A percentile compares a stretch with the other conserved stretches of the same genome.
phyloP scores from a whole-genome alignment of 2,329 filamentous ascomycete species.

The Basipetospora chlamydospora region DNA sequence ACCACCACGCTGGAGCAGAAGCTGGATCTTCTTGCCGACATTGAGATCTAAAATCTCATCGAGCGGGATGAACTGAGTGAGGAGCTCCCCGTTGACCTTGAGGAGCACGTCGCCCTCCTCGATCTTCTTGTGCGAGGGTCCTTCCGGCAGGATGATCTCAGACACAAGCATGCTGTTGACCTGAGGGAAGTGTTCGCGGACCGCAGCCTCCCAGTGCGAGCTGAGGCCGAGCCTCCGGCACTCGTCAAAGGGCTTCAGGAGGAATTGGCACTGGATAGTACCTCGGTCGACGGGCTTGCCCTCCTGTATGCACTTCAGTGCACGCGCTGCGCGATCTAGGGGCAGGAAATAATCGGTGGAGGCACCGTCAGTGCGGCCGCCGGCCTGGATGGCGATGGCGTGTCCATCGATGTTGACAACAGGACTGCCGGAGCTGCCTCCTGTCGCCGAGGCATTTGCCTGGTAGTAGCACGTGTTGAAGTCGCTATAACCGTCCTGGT shows the following conservation, averaged over 20 bases:
- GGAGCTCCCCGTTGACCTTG: slow-evolving; percentile 82
- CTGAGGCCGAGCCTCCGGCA: slow-evolving; percentile 78
- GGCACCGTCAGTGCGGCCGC: slow-evolving; percentile 83
- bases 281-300: slow-evolving; percentile 67
- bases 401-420: slow-evolving; percentile 91
- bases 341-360: slow-evolving; percentile 97
- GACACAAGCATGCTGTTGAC: slow-evolving; percentile 96
- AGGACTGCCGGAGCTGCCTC: slow-evolving; percentile 94
- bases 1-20: slow-evolving; percentile 80
- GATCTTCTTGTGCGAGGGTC: slow-evolving; percentile 73
- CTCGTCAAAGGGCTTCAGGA: slow-evolving; percentile 95
- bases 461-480: slow-evolving; percentile 97
- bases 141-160: slow-evolving; percentile 84
- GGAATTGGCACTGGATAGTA: slow-evolving; percentile 96
- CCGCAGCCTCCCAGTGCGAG: slow-evolving; percentile 71
- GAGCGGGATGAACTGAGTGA: slow-evolving; percentile 83
- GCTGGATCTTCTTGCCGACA: slow-evolving; percentile 61
- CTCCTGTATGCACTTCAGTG: slow-evolving; percentile 70
- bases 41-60: slow-evolving; percentile 85
- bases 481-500: slow-evolving; percentile 94
- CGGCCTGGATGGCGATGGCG: slow-evolving; percentile 85
- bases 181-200: slow-evolving; percentile 71
- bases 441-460: slow-evolving; percentile 89
- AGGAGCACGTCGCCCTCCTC: slow-evolving; percentile 90
- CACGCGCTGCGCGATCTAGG: slow-evolving; percentile 76